Base-by-base conservation (phyloP, 805 yeast species). In the Sugiyamaella mastotermitis region DNA sequence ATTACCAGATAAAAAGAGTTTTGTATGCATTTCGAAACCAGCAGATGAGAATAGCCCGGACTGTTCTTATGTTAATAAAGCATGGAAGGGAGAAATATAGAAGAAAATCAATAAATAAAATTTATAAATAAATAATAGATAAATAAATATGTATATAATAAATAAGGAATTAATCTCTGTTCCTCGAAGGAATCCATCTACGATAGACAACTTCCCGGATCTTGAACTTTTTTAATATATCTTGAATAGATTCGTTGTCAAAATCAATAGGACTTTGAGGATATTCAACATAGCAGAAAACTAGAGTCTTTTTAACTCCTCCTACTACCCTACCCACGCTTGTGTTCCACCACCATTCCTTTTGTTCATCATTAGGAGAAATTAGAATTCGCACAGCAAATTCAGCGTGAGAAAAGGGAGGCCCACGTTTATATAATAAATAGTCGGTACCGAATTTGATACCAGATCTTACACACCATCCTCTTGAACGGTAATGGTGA, bases 391-490 rank as follows among this genome's bases (percentile, higher is more conserved):
- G 53, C 3, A 85, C 63, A 5, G 90, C 84, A 57, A 76, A 84
- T 55, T 87, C 95, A 0, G 98, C 97, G 57, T 92, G 99, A 35
- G 81, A 77, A 57, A 88, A 86, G 1, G 97, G 97, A 6, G 97
- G 98, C 0, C 99, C 99, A 41, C 90, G 68, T 38, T 80, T 76
- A 58, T 92, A 92, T 4, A 92, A 65, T 6, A 92, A 62, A 58
- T 66, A 81, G 51, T 88, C 94, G n/a, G 83, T 73, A 2, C 96
- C 95, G 58, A 92, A 92, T 58, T 92, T 92, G 40, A 87, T 74
- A 0, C 97, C 98, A 0, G 88, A 75, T 42, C 94, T 69, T 2
- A 81, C 92, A 65, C 97, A 90, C 97, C 97, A 92, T 0, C 97
- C 97, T 18, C 76, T 69, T 0, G 95, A 79, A 37, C 94, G 70